phyloP scores from a whole-genome alignment of 805 yeast species.

The Pichia phayaonensis region DNA sequence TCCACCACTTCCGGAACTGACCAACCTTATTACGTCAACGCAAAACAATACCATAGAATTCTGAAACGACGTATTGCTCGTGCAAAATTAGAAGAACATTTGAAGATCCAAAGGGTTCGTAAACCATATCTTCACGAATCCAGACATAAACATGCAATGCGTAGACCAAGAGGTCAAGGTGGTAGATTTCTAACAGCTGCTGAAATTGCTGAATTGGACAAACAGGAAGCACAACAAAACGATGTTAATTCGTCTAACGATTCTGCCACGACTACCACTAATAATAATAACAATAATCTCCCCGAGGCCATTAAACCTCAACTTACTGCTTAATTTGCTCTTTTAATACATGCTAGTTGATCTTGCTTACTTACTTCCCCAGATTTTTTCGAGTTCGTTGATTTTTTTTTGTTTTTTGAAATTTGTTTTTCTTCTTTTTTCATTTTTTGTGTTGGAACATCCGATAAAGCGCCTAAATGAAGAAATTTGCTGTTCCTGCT shows the following conservation, averaged over 20 bases:
- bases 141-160: conserved; percentile 97
- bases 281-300: background rate
- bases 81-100: conserved; percentile 82
- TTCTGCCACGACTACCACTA: background rate
- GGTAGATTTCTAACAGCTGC: conserved; percentile 96
- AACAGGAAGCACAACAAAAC: conserved; percentile 2
- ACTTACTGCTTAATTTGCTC: background rate
- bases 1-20: conserved; percentile 31
- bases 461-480: too few species aligned
- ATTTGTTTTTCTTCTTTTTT: background rate
- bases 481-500: too few species aligned
- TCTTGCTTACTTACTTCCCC: too few species aligned
- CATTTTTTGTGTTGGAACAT: background rate
- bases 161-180: conserved; percentile 98
- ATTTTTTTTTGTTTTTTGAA: background rate
- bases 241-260: background rate
- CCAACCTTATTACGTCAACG: conserved; percentile 95
- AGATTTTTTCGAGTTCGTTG: background rate
- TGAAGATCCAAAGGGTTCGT: conserved; percentile 82
- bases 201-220: conserved; percentile 54
- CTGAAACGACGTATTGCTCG: conserved; percentile 89
- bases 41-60: conserved; percentile 94
- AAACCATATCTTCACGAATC: conserved; percentile 94
- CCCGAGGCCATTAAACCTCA: background rate
- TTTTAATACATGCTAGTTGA: background rate